These are phyloP conservation scores for Hygrophorus pudorinus DNA, from an alignment of 768 basidiomycete genomes.

Conservation along the genomic window DNA sequence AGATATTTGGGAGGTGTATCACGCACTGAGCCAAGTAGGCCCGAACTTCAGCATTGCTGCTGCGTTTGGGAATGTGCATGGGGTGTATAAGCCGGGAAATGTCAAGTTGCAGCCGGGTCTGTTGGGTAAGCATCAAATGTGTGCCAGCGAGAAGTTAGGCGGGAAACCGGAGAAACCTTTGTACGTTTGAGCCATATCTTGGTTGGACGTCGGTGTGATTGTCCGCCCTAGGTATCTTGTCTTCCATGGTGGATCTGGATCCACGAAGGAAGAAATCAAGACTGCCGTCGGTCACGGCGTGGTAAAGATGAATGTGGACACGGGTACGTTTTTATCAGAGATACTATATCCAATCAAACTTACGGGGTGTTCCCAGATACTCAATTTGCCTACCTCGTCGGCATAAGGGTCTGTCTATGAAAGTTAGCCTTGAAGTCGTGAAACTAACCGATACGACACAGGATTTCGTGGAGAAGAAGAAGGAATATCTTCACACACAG, in stretches of 20 bases:
- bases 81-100: constrained; percentile 99
- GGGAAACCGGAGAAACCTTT: constrained; percentile 64
- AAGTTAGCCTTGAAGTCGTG: background rate
- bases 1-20: constrained; percentile 88
- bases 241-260: constrained; percentile 99
- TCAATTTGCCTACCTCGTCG: constrained; percentile 83
- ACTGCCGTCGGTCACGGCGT: constrained; percentile 89
- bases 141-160: constrained; percentile 58
- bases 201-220: background rate
- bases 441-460: constrained; percentile 17
- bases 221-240: constrained; percentile 69
- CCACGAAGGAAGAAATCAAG: constrained; percentile 89
- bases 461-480: constrained; percentile 82
- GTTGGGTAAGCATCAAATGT: constrained; percentile 82
- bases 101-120: constrained; percentile 89
- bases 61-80: constrained; percentile 97
- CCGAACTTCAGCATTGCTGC: constrained; percentile 98
- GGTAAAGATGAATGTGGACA: constrained; percentile 99
- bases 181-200: constrained; percentile 36
- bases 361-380: constrained; percentile 35
- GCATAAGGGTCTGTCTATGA: constrained; percentile 53
- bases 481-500: constrained; percentile 80
- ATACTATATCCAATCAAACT: background rate
- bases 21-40: constrained; percentile 70
- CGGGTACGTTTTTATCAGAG: constrained; percentile 17